Base-by-base conservation (phyloP, 2,329 filamentous ascomycete genomes). In the Kalaharituber pfeilii region DNA sequence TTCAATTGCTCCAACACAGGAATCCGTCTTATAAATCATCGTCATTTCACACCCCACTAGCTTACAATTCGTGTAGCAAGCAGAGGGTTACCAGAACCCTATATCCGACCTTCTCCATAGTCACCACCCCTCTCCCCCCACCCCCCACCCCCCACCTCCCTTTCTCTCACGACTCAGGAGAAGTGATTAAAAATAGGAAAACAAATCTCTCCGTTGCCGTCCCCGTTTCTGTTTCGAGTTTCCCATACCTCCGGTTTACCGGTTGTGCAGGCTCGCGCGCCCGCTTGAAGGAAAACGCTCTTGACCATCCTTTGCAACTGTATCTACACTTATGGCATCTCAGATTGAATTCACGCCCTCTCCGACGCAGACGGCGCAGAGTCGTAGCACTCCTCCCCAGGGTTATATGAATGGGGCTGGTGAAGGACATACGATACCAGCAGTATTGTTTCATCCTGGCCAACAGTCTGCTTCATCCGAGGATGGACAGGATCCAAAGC, bases 401-500 rank as follows among this genome's bases (percentile, higher is more conserved):
- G 13, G 5, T 6, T 39, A 15, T 39, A 18, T 13, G 20, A 39
- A 8, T 39, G 33, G 29, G n/a, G n/a, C 20, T 39, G 13, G 3
- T 15, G 33, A 39, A 15, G 33, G 33, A 13, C 33, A 39, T 15
- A 39, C 33, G 33, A 39, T 39, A 13, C 33, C 33, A 39, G 33
- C 33, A 67, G 72, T 51, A 62, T 55, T 61, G 50, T 60, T 60
- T 53, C 60, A 59, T 50, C 59, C 55, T 11, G 56, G 53, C 9
- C 55, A 53, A 25, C 51, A 53, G 25, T 56, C 53, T 6, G 33
- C 54, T 28, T 57, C 66, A 54, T 70, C 71, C 51, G 72, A 76
- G 52, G 73, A 75, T 62, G 75, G 76, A 53, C 85, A 81, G 63
- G 89, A 95, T 65, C 79, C 87, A 20, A 96, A 94, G 74, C 77